These are phyloP conservation scores for Wolfiporia cocos DNA, from an alignment of 1,284 basidiomycete species.

Conservation along the genomic window DNA sequence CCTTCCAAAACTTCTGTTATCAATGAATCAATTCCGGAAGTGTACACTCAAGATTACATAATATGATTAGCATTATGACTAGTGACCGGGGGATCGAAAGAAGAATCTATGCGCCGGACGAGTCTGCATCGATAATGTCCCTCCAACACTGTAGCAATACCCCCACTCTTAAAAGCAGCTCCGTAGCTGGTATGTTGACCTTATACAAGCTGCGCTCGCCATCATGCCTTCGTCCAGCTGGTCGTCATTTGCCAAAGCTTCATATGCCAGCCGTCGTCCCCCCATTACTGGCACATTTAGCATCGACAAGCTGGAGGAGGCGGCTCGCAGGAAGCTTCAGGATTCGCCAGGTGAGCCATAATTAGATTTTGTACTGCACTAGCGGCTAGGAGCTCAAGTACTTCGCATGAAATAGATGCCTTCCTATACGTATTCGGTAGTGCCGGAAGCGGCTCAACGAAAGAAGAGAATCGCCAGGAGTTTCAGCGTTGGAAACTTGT, in stretches of 20 bases:
- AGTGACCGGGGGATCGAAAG: no score
- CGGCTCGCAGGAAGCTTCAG: constrained; percentile 35
- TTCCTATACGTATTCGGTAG: constrained; percentile 57
- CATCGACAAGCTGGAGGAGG: constrained; percentile 35
- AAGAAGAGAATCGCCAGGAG: constrained; percentile 46
- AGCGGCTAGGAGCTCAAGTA: constrained; percentile 35
- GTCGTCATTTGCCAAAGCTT: not conserved
- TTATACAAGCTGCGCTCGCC: no score
- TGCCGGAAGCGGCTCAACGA: constrained; percentile 54
- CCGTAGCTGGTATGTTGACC: no score
- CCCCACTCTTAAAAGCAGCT: no score
- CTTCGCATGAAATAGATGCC: constrained; percentile 20
- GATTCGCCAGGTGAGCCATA: constrained; percentile 27
- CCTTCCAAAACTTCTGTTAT: no score
- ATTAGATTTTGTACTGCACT: not conserved
- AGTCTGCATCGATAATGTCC: no score
- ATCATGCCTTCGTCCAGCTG: no score
- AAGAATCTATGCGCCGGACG: no score
- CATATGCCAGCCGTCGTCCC: constrained; percentile 19
- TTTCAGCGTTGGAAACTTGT: constrained; percentile 53
- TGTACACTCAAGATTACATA: no score
- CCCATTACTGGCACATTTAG: constrained; percentile 34
- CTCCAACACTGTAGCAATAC: no score
- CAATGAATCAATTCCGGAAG: no score
- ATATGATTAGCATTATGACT: no score